Conservation (phyloP, 1,284 basidiomycete species). For the Macrocystidia cucumis region DNA sequence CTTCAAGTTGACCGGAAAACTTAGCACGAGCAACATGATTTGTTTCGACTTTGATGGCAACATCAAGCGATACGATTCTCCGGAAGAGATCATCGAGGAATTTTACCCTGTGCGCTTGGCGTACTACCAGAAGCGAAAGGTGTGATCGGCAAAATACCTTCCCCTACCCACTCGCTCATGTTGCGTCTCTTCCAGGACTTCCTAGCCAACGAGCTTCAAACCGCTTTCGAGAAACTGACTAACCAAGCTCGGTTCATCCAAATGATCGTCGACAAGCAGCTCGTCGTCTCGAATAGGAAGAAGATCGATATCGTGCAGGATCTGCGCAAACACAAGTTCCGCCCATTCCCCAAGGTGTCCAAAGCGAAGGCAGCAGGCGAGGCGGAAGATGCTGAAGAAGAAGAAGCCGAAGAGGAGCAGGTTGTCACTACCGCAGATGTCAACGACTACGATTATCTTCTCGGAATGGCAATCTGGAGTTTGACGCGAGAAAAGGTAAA, state of each 20-base stretch:
- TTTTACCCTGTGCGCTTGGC: constrained; percentile 89
- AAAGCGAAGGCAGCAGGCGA: constrained; percentile 73
- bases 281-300: constrained; percentile 92
- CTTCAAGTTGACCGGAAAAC: constrained; percentile 84
- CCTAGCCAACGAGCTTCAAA: constrained; percentile 82
- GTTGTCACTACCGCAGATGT: constrained; percentile 39
- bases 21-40: constrained; percentile 96
- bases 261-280: constrained; percentile 89
- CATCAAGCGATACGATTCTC: constrained; percentile 88
- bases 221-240: constrained; percentile 77
- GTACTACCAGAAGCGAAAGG: constrained; percentile 95
- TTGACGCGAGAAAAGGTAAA: constrained; percentile 89
- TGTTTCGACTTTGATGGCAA: constrained; percentile 96
- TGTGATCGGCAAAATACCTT: constrained; percentile 27
- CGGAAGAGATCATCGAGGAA: constrained; percentile 91
- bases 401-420: constrained; percentile 54
- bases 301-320: constrained; percentile 84
- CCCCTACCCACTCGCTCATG: not conserved
- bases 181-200: constrained; percentile 52
- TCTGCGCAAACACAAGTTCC: constrained; percentile 80
- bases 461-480: constrained; percentile 94
- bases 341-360: constrained; percentile 77
- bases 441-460: constrained; percentile 89
- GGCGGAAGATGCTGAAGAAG: constrained; percentile 55
- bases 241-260: constrained; percentile 97